Evolutionary conservation across 2,329 filamentous ascomycete species (phyloP), one percentile per base, ranked within the genome.

Genomic region (Thermothelomyces thermophilus): DNA sequence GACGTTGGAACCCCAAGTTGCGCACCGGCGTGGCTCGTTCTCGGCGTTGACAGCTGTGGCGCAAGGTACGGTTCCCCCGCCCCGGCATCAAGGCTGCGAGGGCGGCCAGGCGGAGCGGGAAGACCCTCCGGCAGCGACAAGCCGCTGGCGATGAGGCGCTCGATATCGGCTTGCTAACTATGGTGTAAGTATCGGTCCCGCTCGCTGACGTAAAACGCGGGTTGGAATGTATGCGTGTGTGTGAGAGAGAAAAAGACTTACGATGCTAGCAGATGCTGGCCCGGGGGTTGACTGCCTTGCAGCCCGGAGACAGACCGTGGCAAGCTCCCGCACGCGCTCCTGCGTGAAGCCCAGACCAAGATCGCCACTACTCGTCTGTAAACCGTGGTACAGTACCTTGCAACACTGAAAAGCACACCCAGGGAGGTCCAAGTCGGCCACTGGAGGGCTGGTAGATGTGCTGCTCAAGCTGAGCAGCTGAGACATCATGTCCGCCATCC

Each of bases 381-480:
- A 70, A 2, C 71, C 70, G 54, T 77, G 75, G 30, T 73, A 75
- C 45, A 80, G 63, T 59, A 79, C 71, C 24, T 74, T 70, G 9
- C 73, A 71, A 46, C 76, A 79, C 55, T 80, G 76, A 48, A 78
- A 78, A 1, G 75, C 73, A 53, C 77, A 80, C 3, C 75, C 70
- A 7, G 76, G 73, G 33, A 80, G 66, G 50, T 80, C 77, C 16
- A 80, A 62, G 54, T 80, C 77, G 0, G 75, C 73, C 2, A 79
- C 71, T 0, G 76, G 75, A 16, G 73, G 37, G 16, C 26, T 71
- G 13, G 66, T 67, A 10, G 13, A 11, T 5, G 44, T 40, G 45
- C 72, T 74, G 31, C 74, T 72, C 4, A 79, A 68, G 17, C 71
- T 71, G 48, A 79, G 66, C 57, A 79, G 68, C 40, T 73, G 66